Evolutionary conservation across 305 asterid species (phyloP).

Genomic region (Salvia sclarea): DNA sequence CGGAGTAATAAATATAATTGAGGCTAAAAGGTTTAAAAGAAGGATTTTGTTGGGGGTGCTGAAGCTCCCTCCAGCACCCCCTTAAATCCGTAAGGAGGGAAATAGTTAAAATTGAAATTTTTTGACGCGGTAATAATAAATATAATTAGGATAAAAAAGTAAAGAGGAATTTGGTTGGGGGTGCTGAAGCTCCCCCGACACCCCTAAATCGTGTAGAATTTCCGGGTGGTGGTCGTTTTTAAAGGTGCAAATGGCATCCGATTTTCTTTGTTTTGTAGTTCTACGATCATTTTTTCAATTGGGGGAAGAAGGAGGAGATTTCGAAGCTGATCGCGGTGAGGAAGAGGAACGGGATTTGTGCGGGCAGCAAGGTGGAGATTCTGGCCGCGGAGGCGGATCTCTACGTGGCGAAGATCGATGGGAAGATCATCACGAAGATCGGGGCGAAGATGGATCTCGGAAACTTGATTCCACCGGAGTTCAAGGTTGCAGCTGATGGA

Average conservation of each 20-base stretch:
- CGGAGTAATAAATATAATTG: too few species aligned
- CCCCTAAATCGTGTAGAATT: too few species aligned
- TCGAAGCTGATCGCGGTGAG: slow-evolving; percentile 49
- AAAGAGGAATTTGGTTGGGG: too few species aligned
- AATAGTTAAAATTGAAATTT: too few species aligned
- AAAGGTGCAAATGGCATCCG: background rate
- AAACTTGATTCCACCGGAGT: slow-evolving; percentile 58
- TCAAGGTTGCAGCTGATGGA: slow-evolving; percentile 52
- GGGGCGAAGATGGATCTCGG: slow-evolving; percentile 71
- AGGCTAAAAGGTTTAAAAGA: too few species aligned
- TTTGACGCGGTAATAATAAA: too few species aligned
- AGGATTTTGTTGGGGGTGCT: too few species aligned
- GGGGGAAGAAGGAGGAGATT: slow-evolving; percentile 75
- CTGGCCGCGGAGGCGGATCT: slow-evolving; percentile 68
- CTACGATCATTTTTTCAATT: slow-evolving; percentile 72
- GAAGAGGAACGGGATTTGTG: slow-evolving; percentile 52
- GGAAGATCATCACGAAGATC: slow-evolving; percentile 58
- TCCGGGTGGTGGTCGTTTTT: too few species aligned
- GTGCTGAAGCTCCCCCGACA: too few species aligned
- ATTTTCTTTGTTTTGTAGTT: slow-evolving; percentile 42
- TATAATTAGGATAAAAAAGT: too few species aligned
- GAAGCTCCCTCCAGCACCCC: too few species aligned
- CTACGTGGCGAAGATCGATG: slow-evolving; percentile 69
- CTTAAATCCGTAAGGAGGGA: too few species aligned
- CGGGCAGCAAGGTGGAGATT: slow-evolving; percentile 59